Conservation (phyloP, 306 rosid genomes). For the Dryas octopetala region DNA sequence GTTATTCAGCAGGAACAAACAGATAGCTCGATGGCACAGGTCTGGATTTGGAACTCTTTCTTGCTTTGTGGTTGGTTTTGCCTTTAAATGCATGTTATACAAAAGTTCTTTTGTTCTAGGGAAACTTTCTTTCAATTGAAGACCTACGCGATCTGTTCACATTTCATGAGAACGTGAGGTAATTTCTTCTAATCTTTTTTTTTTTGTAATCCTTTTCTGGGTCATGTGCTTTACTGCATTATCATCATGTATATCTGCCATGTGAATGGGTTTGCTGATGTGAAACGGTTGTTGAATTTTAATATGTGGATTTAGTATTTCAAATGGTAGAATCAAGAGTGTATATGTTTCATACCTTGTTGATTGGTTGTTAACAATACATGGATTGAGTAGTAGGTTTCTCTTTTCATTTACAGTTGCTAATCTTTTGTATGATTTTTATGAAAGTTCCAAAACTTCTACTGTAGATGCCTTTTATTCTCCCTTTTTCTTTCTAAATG, state of each 20-base stretch:
- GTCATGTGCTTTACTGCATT: neutral
- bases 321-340: neutral
- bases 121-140: conserved; percentile 71
- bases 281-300: neutral
- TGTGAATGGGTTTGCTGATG: neutral
- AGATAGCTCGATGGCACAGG: conserved; percentile 59
- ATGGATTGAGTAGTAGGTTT: neutral
- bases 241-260: neutral
- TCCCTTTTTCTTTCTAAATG: conserved; percentile 5
- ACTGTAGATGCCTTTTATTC: conserved; percentile 17
- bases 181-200: conserved; percentile 22
- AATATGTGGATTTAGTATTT: neutral
- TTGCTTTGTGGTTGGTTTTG: conserved; percentile 23
- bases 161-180: conserved; percentile 73
- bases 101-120: conserved; percentile 46
- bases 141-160: conserved; percentile 92
- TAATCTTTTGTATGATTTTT: neutral
- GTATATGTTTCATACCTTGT: neutral
- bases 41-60: conserved; percentile 30
- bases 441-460: conserved; percentile 1
- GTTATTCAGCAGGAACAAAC: conserved; percentile 87
- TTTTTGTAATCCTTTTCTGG: neutral
- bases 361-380: neutral
- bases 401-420: neutral
- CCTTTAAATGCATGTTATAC: conserved; percentile 25